Evolutionary conservation across 805 yeast species (phyloP).

Genomic region (Teunomyces atbi): DNA sequence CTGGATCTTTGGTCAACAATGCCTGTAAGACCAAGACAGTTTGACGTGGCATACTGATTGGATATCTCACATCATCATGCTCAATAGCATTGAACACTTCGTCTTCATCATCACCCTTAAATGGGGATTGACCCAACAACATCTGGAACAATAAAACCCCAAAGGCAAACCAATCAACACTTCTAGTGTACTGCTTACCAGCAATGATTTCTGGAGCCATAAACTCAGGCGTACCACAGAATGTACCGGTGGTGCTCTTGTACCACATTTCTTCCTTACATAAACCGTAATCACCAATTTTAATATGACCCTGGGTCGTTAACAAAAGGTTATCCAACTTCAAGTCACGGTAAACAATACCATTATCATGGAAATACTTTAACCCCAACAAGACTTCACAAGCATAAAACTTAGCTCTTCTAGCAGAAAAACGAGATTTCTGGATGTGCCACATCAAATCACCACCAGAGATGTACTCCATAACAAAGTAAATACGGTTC

Average conservation of each 20-base stretch:
- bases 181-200: conserved; percentile 88
- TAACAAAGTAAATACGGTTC: conserved; percentile 93
- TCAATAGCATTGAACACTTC: conserved; percentile 96
- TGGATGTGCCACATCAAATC: conserved; percentile 99
- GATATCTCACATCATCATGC: conserved; percentile 94
- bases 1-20: conserved; percentile 85
- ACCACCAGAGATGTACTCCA: conserved; percentile 98
- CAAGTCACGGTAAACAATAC: conserved; percentile 93
- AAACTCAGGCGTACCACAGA: conserved; percentile 98
- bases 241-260: conserved; percentile 84
- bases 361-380: conserved; percentile 92
- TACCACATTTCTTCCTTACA: conserved; percentile 92
- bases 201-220: conserved; percentile 98
- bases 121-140: conserved; percentile 95
- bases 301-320: conserved; percentile 89
- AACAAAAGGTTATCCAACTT: conserved; percentile 91
- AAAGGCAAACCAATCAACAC: conserved; percentile 99
- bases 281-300: conserved; percentile 95
- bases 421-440: conserved; percentile 80
- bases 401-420: conserved; percentile 95
- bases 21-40: conserved; percentile 93
- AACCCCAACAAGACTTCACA: conserved; percentile 92
- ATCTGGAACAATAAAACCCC: conserved; percentile 95
- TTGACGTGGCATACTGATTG: conserved; percentile 95
- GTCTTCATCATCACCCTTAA: conserved; percentile 95